Base-by-base conservation (phyloP, 805 yeast genomes). In the Candida andamanensis region DNA sequence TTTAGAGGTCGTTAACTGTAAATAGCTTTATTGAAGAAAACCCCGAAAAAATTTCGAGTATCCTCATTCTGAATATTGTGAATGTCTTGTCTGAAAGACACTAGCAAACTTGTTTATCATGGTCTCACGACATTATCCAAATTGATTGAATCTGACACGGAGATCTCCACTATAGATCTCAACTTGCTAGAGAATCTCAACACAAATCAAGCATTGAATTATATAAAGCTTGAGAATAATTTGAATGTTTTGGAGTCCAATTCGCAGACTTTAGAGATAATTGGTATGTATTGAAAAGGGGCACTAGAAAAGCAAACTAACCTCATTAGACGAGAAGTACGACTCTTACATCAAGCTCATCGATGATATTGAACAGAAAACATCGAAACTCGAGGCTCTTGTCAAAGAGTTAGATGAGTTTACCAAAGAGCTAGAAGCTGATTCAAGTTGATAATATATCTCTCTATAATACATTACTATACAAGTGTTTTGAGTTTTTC, bases 371-470 rank as follows among this genome's bases (percentile, higher is more conserved):
- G 67, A 60, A 25, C 26, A 36, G 5, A 50, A 63, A 32, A 61
- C 72, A 2, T 56, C 49, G 3, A 60, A 61, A 23, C 49, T 77
- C 19, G 75, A 70, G 29, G 51, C 46, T 2, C 41, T 82, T 3
- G 67, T 72, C 8, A 54, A 57, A 15, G 87, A 83, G 41, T 45
- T 83, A 21, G 84, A 80, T 35, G 72, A 67, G 37, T 78, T 82
- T 74, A 66, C 79, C 5, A 52, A 60, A 17, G 42, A 41, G n/a
- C n/a, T n/a, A n/a, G n/a, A n/a, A n/a, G n/a, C n/a, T 23, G 13
- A 23, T 6, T 10, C 7, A 23, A 8, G 17, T 6, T 25, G 15
- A 15, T 14, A 13, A 25, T 9, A 7, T 13, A 25, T 18, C 8
- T 28, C 8, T 24, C 32, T 33, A 36, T 25, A 13, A 26, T 35